phyloP scores from a whole-genome alignment of 2,329 filamentous ascomycete genomes.

The Aureobasidium sp. region DNA sequence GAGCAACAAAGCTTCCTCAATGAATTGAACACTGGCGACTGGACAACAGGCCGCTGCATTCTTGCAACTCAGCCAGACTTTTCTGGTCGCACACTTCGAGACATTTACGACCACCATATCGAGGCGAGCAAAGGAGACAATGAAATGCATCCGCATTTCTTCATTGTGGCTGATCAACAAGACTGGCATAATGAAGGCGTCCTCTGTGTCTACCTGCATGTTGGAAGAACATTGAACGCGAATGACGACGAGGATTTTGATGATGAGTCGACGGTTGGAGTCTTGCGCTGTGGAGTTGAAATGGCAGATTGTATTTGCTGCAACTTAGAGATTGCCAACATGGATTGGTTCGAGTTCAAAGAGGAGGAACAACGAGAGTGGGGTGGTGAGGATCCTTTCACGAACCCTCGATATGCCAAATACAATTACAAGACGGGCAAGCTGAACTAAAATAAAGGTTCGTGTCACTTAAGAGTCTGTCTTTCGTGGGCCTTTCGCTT shows the following conservation, averaged over 20 bases:
- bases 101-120: conserved; percentile 2
- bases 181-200: neutral
- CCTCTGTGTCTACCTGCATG: neutral
- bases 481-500: too few relatives aligned
- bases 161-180: neutral
- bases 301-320: neutral
- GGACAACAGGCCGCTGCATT: neutral
- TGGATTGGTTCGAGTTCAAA: neutral
- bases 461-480: too few relatives aligned
- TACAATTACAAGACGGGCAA: neutral
- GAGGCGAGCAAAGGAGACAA: neutral
- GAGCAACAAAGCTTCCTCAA: neutral
- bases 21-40: neutral
- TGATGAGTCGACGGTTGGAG: neutral
- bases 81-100: neutral
- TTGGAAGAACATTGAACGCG: neutral
- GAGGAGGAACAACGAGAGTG: neutral
- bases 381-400: neutral
- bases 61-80: neutral
- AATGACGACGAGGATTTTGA: neutral
- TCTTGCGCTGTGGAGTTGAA: neutral
- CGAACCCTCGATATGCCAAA: neutral
- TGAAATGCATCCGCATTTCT: neutral
- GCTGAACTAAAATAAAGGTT: neutral
- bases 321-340: neutral